These are phyloP conservation scores for Lepiota brunneoincarnata DNA, from an alignment of 768 basidiomycete species.

Conservation along the genomic window DNA sequence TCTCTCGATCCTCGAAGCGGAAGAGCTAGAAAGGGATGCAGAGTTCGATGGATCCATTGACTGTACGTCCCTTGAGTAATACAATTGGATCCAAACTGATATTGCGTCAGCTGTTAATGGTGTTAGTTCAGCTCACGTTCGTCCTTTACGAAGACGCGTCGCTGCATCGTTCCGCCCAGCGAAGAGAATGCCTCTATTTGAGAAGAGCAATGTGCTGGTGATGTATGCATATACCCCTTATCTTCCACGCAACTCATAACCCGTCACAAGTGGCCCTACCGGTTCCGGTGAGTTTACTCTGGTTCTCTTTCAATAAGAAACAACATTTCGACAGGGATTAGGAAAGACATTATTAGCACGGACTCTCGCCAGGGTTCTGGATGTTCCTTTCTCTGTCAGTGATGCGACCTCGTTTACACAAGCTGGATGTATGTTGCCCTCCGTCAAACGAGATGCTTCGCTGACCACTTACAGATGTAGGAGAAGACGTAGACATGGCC, in stretches of 20 bases:
- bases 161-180: conserved; percentile 33
- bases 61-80: conserved; percentile 8
- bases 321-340: conserved; percentile 15
- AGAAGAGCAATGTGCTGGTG: conserved; percentile 95
- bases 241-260: neutral
- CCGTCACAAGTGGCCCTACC: conserved; percentile 64
- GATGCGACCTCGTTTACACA: conserved; percentile 95
- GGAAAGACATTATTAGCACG: conserved; percentile 91
- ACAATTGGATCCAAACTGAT: neutral
- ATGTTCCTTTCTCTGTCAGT: conserved; percentile 92
- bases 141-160: conserved; percentile 51
- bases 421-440: conserved; percentile 63
- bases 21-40: conserved; percentile 19
- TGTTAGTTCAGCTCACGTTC: conserved; percentile 57
- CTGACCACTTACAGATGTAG: conserved; percentile 61
- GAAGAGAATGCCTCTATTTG: conserved; percentile 60
- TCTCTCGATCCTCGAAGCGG: conserved; percentile 44
- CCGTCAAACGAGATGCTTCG: conserved; percentile 11
- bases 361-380: conserved; percentile 86
- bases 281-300: conserved; percentile 66
- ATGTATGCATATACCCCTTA: conserved; percentile 45
- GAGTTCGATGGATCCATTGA: conserved; percentile 15
- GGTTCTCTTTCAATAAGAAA: neutral
- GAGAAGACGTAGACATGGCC: conserved; percentile 94
- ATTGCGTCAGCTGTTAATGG: conserved; percentile 28